phyloP scores from a whole-genome alignment of 306 rosid species.

The Medicago ruthenica region DNA sequence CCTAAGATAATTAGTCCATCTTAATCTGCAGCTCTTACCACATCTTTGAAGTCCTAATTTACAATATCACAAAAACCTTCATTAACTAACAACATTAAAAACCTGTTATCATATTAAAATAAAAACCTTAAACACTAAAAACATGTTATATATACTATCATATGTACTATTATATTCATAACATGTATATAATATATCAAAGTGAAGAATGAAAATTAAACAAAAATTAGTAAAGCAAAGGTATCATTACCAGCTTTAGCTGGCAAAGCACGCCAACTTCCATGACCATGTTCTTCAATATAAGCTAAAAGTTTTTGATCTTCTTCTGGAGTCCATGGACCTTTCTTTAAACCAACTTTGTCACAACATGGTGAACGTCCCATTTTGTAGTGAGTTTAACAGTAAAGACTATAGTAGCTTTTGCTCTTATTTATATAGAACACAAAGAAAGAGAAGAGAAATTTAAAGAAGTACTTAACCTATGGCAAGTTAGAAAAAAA shows the following conservation, averaged over 20 bases:
- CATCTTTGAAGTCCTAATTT: constrained; percentile 90
- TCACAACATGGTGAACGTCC: constrained; percentile 99
- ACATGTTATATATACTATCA: background rate
- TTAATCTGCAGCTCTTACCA: constrained; percentile 95
- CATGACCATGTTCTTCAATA: constrained; percentile 97
- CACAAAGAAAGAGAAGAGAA: constrained; percentile 12
- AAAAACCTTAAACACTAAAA: background rate
- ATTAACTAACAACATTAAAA: background rate
- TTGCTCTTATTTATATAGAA: constrained; percentile 52
- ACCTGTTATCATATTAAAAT: background rate
- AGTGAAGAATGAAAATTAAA: background rate
- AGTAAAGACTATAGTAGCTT: constrained; percentile 44
- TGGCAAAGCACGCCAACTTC: constrained; percentile 99
- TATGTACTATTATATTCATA: background rate
- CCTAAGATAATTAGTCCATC: constrained; percentile 98
- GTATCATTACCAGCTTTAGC: constrained; percentile 75
- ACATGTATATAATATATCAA: background rate
- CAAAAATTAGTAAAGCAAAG: background rate
- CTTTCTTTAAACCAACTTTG: constrained; percentile 97
- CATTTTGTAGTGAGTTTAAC: constrained; percentile 54
- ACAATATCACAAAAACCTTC: background rate
- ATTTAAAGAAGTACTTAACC: background rate
- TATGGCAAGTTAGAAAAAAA: constrained; percentile 35
- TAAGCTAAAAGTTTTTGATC: constrained; percentile 97
- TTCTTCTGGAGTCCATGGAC: constrained; percentile 99